phyloP scores from a whole-genome alignment of 73 alveolate species.

The Diophrys appendiculata region DNA sequence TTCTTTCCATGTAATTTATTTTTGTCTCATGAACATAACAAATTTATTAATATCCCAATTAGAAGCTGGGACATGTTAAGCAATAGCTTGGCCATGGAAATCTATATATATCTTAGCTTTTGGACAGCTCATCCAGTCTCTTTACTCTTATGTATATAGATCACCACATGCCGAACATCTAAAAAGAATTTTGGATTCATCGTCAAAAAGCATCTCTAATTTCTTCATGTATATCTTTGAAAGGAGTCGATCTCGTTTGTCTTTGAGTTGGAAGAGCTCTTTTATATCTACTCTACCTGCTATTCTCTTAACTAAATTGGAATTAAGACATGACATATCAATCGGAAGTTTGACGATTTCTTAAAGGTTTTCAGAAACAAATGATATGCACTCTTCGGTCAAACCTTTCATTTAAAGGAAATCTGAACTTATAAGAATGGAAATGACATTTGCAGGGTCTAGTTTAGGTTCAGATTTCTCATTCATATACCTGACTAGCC shows the following conservation, averaged over 20 bases:
- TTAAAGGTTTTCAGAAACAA: background rate
- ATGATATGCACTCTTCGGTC: conserved; percentile 42
- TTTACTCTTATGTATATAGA: conserved; percentile 29
- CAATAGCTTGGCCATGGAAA: conserved; percentile 59
- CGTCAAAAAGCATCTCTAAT: conserved; percentile 41
- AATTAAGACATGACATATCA: conserved; percentile 54
- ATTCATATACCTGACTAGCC: conserved; percentile 64
- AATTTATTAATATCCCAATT: conserved; percentile 50
- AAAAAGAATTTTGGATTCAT: conserved; percentile 38
- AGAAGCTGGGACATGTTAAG: conserved; percentile 57
- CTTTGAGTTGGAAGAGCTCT: background rate
- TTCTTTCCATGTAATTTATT: conserved; percentile 35
- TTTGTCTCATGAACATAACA: conserved; percentile 30
- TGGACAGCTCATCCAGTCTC: conserved; percentile 45
- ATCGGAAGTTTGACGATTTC: conserved; percentile 58
- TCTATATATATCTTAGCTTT: conserved; percentile 60
- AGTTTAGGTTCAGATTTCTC: conserved; percentile 33
- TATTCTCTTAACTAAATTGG: conserved; percentile 9
- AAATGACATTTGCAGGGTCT: conserved; percentile 49
- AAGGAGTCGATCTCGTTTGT: conserved; percentile 30
- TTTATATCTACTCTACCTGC: conserved; percentile 9
- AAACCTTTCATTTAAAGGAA: conserved; percentile 48
- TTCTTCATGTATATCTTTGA: conserved; percentile 52
- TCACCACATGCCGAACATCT: conserved; percentile 42
- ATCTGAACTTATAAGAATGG: conserved; percentile 64